Conservation (phyloP, 495 filamentous ascomycete species). For the Pseudevernia furfuracea region DNA sequence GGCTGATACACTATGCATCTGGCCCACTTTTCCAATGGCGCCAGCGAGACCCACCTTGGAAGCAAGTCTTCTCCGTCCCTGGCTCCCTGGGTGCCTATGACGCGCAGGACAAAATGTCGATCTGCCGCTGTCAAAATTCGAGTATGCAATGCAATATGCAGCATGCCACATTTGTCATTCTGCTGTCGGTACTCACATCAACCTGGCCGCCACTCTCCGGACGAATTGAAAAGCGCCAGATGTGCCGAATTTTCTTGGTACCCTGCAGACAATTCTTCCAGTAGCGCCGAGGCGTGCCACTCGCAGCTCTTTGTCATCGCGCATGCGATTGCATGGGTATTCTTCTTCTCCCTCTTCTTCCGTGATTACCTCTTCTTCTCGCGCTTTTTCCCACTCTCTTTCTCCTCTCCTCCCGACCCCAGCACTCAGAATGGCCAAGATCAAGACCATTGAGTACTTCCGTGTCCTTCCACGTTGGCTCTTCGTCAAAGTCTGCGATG, state of each 20-base stretch:
- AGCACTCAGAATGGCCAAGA: slow-evolving; percentile 49
- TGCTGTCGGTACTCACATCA: neutral
- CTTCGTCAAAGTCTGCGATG: slow-evolving; percentile 68
- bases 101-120: slow-evolving; percentile 9
- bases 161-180: neutral
- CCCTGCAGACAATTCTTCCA: slow-evolving; percentile 9
- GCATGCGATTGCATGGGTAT: slow-evolving; percentile 10
- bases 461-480: slow-evolving; percentile 68
- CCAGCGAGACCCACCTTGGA: neutral
- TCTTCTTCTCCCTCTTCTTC: slow-evolving; percentile 1
- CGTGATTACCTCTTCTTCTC: neutral
- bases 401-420: neutral
- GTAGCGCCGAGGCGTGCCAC: slow-evolving; percentile 15
- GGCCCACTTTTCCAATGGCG: neutral
- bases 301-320: slow-evolving; percentile 10
- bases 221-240: slow-evolving; percentile 1
- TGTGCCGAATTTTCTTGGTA: neutral
- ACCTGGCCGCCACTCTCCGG: neutral
- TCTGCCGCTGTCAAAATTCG: slow-evolving; percentile 19
- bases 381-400: slow-evolving; percentile 2
- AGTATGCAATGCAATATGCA: slow-evolving; percentile 4
- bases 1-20: neutral
- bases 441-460: slow-evolving; percentile 65
- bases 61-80: too few relatives aligned
- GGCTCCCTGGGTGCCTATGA: slow-evolving; percentile 5